Conservation (phyloP, 2,329 filamentous ascomycete genomes). For the Aspergillus awamori region DNA sequence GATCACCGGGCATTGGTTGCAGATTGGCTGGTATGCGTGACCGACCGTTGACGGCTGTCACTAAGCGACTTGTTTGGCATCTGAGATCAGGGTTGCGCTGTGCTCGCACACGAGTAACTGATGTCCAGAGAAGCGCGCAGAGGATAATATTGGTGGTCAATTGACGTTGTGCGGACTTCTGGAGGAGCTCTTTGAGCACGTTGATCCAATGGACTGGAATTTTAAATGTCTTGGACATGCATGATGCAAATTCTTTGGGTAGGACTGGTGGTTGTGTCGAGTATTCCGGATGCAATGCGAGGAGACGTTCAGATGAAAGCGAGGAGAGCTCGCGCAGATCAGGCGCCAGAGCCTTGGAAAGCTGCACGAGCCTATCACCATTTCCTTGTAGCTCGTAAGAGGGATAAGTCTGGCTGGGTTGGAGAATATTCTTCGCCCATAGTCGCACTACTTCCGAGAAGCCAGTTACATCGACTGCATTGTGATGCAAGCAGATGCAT, state of each 20-base stretch:
- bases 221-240: conserved; percentile 9
- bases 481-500: conserved; percentile 17
- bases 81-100: not conserved
- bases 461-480: conserved; percentile 14
- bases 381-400: no score
- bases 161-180: not conserved
- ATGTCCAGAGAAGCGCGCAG: conserved; percentile 18
- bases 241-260: not conserved
- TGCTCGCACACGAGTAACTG: conserved; percentile 13
- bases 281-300: conserved; percentile 14
- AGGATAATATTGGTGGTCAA: conserved; percentile 15
- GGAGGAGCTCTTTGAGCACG: not conserved
- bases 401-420: not conserved
- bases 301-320: not conserved
- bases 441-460: conserved; percentile 9
- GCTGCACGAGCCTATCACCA: not conserved
- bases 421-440: not conserved
- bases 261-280: not conserved
- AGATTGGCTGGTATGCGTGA: not conserved
- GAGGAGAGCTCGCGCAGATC: not conserved
- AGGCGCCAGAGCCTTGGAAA: not conserved
- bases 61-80: not conserved
- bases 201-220: conserved; percentile 7
- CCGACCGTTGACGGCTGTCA: conserved; percentile 11
- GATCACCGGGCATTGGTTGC: not conserved